These are phyloP conservation scores for Ceratocystis alfenasii DNA, from an alignment of 2,329 filamentous ascomycete species.

Conservation along the genomic window DNA sequence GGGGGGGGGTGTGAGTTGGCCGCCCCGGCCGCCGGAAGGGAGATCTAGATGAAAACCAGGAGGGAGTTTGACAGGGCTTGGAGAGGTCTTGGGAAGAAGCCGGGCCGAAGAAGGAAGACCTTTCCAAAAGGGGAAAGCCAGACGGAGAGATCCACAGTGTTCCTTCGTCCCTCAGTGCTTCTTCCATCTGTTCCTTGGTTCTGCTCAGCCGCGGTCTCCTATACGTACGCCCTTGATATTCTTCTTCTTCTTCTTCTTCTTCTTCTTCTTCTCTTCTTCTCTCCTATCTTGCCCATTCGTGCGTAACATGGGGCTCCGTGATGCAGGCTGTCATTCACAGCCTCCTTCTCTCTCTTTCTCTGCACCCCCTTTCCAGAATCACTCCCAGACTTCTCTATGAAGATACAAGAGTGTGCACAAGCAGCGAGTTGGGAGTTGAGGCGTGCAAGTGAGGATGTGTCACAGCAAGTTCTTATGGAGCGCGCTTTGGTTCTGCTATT, in stretches of 20 bases:
- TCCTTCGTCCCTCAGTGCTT: neutral
- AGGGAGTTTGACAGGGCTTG: neutral
- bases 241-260: neutral
- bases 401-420: neutral
- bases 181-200: neutral
- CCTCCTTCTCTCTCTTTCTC: too few relatives aligned
- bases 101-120: slow-evolving; percentile 5
- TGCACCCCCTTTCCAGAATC: neutral
- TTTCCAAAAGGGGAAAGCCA: slow-evolving; percentile 1
- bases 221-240: neutral
- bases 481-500: neutral
- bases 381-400: neutral
- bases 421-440: neutral
- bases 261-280: neutral
- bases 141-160: neutral
- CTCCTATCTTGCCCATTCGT: neutral
- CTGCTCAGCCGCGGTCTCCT: slow-evolving; percentile 2
- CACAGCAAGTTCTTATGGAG: neutral
- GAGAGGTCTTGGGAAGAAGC: neutral
- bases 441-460: neutral
- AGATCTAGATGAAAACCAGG: neutral
- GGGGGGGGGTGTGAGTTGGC: neutral
- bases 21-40: neutral
- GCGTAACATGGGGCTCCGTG: neutral
- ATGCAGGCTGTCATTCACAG: neutral